Percentiles rank a stretch among this genome's conserved stretches.
phyloP scores from a whole-genome alignment of 331 rosid species.

The Telfairia occidentalis region DNA sequence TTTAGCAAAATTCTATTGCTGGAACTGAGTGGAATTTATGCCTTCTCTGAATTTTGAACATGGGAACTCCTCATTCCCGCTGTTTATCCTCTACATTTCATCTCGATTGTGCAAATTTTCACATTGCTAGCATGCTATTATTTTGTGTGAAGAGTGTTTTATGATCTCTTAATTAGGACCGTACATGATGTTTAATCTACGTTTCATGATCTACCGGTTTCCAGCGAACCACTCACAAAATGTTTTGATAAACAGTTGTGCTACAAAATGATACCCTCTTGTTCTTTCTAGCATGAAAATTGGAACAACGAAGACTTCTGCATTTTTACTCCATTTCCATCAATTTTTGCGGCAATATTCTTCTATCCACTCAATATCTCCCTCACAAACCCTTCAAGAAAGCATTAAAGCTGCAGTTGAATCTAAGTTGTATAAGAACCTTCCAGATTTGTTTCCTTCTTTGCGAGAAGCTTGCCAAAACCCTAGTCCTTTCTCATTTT shows the following conservation, averaged over 20 bases:
- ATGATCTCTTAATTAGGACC: neutral
- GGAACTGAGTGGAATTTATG: neutral
- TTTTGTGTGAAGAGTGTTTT: neutral
- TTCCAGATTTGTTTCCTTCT: conserved; percentile 45
- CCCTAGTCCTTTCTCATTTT: conserved; percentile 64
- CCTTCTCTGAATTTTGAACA: too few relatives aligned
- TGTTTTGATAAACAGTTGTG: neutral
- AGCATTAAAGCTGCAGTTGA: conserved; percentile 39
- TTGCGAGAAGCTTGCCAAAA: conserved; percentile 25
- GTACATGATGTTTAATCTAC: neutral
- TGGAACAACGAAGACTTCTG: conserved; percentile 18
- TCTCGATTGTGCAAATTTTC: neutral
- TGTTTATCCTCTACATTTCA: neutral
- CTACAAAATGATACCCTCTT: neutral
- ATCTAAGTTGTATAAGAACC: conserved; percentile 43
- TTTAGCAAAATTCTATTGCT: neutral
- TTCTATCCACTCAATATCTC: conserved; percentile 20
- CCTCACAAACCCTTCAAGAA: conserved; percentile 33
- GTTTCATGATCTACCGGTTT: neutral
- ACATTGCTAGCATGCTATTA: neutral
- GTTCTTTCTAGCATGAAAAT: neutral
- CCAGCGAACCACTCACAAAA: neutral
- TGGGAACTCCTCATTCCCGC: too few relatives aligned
- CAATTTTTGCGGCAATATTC: conserved; percentile 20
- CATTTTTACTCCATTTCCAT: conserved; percentile 14